Base-by-base conservation (phyloP, 257 asterid genomes). In the Oldenlandia corymbosa region DNA sequence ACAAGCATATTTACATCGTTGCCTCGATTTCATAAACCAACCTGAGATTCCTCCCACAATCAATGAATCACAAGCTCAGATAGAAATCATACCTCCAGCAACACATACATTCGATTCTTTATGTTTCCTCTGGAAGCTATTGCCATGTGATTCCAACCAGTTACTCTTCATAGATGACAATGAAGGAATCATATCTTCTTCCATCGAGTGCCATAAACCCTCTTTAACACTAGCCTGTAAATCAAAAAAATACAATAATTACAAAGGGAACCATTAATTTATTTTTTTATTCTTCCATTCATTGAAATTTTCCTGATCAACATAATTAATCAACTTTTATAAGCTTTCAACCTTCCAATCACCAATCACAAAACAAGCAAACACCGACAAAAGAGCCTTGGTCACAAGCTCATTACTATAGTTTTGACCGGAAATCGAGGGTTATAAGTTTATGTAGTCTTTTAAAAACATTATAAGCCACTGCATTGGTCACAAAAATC, bases 71-170 rank as follows among this genome's bases (percentile, higher is more conserved):
- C 43, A 76, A 64, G 53, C 74, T 71, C 82, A 79, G 51, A 41
- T 32, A 49, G 45, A 30, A 36, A 70, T 80, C 85, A 76, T 87
- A 93, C 99, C 99, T 90, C 96, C 97, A 78, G 97, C 91, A 72
- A 93, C 83, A 79, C 96, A 93, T 66, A 93, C 80, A 64, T 88
- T 93, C 66, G 95, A 87, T 69, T 85, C 96, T 79, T 78, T 83
- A 73, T 66, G 78, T 79, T 82, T 87, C 76, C 79, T 87, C 16
- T 89, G 85, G 64, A 85, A 66, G 69, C 71, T 56, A 74, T 77
- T 93, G 28, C 94, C 79, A 68, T 77, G 95, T 30, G 78, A 71
- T 27, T 93, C 95, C 83, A 93, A 78, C 99, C 99, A 93, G 76
- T 93, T 93, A 71, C 82, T 76, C 85, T 85, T 90, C 53, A 74